phyloP scores from a whole-genome alignment of 2,329 filamentous ascomycete species.

The Dothideomycetidae sp. region DNA sequence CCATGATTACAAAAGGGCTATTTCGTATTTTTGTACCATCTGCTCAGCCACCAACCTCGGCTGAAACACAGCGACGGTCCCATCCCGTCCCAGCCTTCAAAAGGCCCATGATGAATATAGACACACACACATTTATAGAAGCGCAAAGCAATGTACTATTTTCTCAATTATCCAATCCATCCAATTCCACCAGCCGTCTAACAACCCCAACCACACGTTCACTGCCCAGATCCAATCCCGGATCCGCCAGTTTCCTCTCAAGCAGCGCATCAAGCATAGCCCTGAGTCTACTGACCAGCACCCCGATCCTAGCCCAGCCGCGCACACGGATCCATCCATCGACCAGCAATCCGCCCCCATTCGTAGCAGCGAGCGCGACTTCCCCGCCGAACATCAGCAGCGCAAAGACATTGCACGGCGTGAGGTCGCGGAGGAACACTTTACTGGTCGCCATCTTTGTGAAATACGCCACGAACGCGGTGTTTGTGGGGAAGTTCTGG shows the following conservation, averaged over 20 bases:
- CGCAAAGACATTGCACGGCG: slow-evolving; percentile 82
- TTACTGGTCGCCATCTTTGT: slow-evolving; percentile 84
- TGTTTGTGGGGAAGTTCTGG: slow-evolving; percentile 60
- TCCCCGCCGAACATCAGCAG: slow-evolving; percentile 76
- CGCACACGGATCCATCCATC: slow-evolving; percentile 79
- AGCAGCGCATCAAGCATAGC: slow-evolving; percentile 78
- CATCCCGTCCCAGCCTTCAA: too few species aligned
- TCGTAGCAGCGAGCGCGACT: slow-evolving; percentile 69
- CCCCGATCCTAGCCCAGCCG: slow-evolving; percentile 90
- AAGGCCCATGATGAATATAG: too few species aligned
- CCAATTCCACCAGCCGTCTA: slow-evolving; percentile 68
- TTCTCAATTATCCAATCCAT: slow-evolving; percentile 46
- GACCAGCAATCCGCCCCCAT: slow-evolving; percentile 71
- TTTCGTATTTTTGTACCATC: too few species aligned
- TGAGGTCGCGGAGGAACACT: slow-evolving; percentile 80
- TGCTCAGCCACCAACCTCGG: too few species aligned
- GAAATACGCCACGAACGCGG: slow-evolving; percentile 77
- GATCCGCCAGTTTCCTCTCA: slow-evolving; percentile 65
- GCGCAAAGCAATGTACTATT: too few species aligned
- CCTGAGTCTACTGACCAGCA: slow-evolving; percentile 68
- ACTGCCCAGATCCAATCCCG: slow-evolving; percentile 30
- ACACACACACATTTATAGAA: too few species aligned
- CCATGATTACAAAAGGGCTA: too few species aligned
- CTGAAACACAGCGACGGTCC: too few species aligned
- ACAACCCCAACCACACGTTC: slow-evolving; percentile 64